phyloP scores from a whole-genome alignment of 805 yeast genomes.

The Wickerhamiella bombiphila region DNA sequence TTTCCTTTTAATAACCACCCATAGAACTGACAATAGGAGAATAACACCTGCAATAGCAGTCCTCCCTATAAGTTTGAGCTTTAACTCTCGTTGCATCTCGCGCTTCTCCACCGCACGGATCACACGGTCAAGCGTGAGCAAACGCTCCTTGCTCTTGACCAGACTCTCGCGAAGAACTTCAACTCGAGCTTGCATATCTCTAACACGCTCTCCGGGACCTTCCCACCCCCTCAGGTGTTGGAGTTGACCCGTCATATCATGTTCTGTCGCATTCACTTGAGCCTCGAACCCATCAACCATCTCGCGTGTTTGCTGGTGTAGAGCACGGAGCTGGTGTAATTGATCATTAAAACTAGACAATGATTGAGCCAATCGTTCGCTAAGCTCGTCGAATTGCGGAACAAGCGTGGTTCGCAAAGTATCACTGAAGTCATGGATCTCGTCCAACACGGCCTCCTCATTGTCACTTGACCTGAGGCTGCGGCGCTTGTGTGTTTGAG shows the following conservation, averaged over 20 bases:
- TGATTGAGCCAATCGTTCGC: not conserved
- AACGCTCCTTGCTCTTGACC: not conserved
- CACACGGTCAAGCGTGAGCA: not conserved
- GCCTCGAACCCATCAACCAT: not conserved
- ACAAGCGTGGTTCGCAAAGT: conserved; percentile 1
- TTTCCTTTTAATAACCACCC: too few relatives aligned
- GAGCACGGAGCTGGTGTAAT: not conserved
- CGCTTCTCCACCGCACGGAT: not conserved
- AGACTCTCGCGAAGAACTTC: not conserved
- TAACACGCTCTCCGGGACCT: not conserved
- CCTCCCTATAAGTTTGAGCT: not conserved
- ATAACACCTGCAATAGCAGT: not conserved
- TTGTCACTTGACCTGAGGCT: not conserved
- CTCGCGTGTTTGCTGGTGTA: not conserved
- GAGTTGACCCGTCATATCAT: conserved; percentile 1
- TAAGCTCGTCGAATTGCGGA: conserved; percentile 2
- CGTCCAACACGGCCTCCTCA: not conserved
- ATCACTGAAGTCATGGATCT: conserved; percentile 1
- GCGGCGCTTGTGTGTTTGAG: not conserved
- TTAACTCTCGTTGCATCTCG: not conserved
- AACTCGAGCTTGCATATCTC: not conserved
- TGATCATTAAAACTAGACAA: not conserved
- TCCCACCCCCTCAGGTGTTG: not conserved
- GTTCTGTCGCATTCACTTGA: not conserved
- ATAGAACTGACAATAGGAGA: not conserved